phyloP scores from a whole-genome alignment of 2,329 filamentous ascomycete species.

The Venturia asperata region DNA sequence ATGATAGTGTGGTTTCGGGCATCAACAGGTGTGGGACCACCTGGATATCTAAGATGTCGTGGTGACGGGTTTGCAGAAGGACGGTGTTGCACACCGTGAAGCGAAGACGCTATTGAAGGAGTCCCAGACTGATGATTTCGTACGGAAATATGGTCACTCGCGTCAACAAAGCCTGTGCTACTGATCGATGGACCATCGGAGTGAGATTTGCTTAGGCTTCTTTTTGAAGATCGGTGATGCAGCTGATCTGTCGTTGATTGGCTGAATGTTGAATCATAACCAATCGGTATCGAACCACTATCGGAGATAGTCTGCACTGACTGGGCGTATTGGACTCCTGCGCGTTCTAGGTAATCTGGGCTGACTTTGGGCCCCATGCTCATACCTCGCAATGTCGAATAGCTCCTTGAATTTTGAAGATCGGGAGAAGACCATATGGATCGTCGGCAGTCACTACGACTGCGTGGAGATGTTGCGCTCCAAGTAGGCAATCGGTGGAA shows the following conservation, averaged over 20 bases:
- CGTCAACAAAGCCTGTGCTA: background rate
- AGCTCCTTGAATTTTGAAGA: background rate
- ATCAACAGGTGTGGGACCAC: background rate
- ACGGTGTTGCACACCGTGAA: background rate
- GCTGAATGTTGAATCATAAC: background rate
- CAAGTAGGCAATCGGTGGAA: background rate
- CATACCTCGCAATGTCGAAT: background rate
- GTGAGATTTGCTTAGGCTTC: background rate
- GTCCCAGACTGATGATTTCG: background rate
- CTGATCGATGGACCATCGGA: background rate
- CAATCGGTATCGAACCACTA: background rate
- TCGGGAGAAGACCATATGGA: background rate
- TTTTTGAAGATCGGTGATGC: background rate
- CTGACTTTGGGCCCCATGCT: background rate
- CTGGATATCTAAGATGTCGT: background rate
- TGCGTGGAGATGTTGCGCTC: background rate
- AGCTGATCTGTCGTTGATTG: background rate
- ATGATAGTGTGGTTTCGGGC: background rate
- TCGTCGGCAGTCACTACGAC: background rate
- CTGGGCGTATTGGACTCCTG: background rate
- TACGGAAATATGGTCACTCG: background rate
- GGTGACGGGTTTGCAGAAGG: background rate
- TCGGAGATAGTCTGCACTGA: background rate
- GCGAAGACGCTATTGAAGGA: background rate
- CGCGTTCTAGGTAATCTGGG: background rate